These are phyloP conservation scores for Pelagomonas calceolata DNA, from an alignment of 108 stramenopile genomes.

Conservation along the genomic window DNA sequence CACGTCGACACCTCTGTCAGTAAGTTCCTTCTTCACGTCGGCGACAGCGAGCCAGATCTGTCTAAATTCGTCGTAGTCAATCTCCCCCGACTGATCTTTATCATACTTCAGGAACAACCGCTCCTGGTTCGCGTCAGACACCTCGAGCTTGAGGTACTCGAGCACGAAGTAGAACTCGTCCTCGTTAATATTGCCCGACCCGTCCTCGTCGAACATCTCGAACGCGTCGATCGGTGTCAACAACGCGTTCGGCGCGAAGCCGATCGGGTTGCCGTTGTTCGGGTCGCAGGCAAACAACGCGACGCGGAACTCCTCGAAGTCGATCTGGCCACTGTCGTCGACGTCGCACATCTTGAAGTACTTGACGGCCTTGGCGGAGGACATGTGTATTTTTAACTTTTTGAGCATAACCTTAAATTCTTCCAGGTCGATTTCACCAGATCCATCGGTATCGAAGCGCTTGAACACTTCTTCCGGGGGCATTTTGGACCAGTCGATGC, in stretches of 20 bases:
- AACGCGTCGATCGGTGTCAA: slow-evolving; percentile 50
- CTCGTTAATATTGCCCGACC: slow-evolving; percentile 44
- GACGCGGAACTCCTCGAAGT: slow-evolving; percentile 22
- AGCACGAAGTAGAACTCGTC: slow-evolving; percentile 56
- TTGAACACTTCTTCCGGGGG: slow-evolving; percentile 49
- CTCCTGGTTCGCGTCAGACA: slow-evolving; percentile 35
- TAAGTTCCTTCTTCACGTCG: slow-evolving; percentile 45
- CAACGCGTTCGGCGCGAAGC: slow-evolving; percentile 34
- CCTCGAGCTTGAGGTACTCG: slow-evolving; percentile 43
- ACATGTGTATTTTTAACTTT: slow-evolving; percentile 80
- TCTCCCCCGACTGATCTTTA: slow-evolving; percentile 30
- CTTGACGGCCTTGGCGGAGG: slow-evolving; percentile 74
- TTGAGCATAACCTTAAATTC: slow-evolving; percentile 58
- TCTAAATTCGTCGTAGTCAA: slow-evolving; percentile 55
- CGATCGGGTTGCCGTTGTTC: slow-evolving; percentile 38
- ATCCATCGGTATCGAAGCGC: slow-evolving; percentile 51
- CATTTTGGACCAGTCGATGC: slow-evolving; percentile 6
- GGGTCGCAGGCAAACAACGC: slow-evolving; percentile 47
- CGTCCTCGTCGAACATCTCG: slow-evolving; percentile 56
- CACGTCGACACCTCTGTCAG: slow-evolving; percentile 39
- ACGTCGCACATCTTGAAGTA: slow-evolving; percentile 73
- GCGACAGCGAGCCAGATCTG: slow-evolving; percentile 32
- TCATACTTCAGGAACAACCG: slow-evolving; percentile 45
- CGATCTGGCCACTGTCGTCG: slow-evolving; percentile 36
- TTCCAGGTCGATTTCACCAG: slow-evolving; percentile 66